Evolutionary conservation across 257 asterid genomes (phyloP), one percentile per base, ranked within the genome.

Genomic region (Nicotiana attenuata): DNA sequence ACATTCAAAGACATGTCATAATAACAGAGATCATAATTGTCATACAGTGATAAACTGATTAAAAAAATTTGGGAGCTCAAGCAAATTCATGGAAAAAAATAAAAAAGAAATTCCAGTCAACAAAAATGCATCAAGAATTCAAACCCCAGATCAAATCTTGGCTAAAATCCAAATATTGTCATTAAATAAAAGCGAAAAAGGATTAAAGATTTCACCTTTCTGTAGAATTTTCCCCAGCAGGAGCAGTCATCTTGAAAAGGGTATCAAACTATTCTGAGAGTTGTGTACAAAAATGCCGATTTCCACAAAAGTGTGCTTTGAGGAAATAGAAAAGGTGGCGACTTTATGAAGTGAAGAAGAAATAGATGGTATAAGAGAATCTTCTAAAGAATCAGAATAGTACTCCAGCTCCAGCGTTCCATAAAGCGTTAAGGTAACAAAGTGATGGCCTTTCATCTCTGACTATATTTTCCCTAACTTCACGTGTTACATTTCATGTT

Each of bases 301-400:
- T 13, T 14, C 55, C 53, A n/a, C n/a, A 2, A 68, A 38, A 38
- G 10, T n/a, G 77, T 35, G 55, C 55, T 17, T 69, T 0, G 22
- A 16, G 77, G 14, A 3, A 20, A 5, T 68, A n/a, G 53, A 16
- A 68, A 68, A 68, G 10, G 5, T 38, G 6, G 56, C 19, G 52
- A 38, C 55, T 35, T 67, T 67, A 68, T 2, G 56, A 68, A n/a
- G 10, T 41, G 47, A 41, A 41, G 11, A 41, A 41, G 5, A 35
- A 19, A 38, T 14, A 53, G 19, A 53, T 53, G 59, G 59, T 15
- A 53, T 53, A 45, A 38, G 14, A 45, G 78, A 22, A 63, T 78
- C 81, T 45, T 11, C 15, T 45, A 33, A 78, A 59, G 81, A 63
- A 78, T 78, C 81, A 38, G 57, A 59, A 59, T 78, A n/a, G 41